phyloP scores from a whole-genome alignment of 345 rosid species.

The Acer saccharum region DNA sequence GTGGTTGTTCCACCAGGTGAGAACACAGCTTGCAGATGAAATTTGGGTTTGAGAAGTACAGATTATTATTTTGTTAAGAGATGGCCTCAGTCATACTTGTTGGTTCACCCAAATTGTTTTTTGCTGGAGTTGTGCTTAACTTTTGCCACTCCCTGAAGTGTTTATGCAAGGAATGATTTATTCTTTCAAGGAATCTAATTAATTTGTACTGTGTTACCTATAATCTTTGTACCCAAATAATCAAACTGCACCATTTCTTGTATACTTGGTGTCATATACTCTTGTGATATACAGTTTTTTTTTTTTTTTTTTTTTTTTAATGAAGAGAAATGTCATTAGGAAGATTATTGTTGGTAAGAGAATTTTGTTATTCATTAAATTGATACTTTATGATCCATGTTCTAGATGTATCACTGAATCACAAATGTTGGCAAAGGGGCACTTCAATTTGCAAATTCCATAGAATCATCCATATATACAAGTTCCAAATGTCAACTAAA shows the following conservation, averaged over 20 bases:
- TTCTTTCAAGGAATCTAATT: slow-evolving; percentile 9
- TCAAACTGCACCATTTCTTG: slow-evolving; percentile 20
- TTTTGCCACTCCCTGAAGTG: neutral
- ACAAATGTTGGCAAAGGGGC: no score
- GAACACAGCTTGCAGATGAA: slow-evolving; percentile 25
- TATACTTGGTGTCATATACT: slow-evolving; percentile 17
- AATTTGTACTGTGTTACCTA: slow-evolving; percentile 14
- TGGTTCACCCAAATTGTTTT: neutral
- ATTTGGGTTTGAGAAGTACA: slow-evolving; percentile 4
- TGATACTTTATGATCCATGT: no score
- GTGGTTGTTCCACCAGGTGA: slow-evolving; percentile 24
- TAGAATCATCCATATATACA: no score
- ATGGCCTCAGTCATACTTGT: neutral
- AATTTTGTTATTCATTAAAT: no score
- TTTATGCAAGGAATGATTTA: slow-evolving; percentile 2
- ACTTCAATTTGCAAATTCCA: no score
- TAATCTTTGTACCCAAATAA: slow-evolving; percentile 9
- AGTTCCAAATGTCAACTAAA: no score
- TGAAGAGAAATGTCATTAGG: slow-evolving; percentile 13
- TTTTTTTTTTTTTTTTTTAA: neutral
- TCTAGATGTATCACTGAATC: no score
- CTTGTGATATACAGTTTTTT: slow-evolving; percentile 7
- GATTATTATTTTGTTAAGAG: slow-evolving; percentile 5
- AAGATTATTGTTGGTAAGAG: neutral
- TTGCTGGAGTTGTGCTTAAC: slow-evolving; percentile 12